These are phyloP conservation scores for Raphanus raphanistrum DNA, from an alignment of 345 rosid genomes.

Conservation along the genomic window DNA sequence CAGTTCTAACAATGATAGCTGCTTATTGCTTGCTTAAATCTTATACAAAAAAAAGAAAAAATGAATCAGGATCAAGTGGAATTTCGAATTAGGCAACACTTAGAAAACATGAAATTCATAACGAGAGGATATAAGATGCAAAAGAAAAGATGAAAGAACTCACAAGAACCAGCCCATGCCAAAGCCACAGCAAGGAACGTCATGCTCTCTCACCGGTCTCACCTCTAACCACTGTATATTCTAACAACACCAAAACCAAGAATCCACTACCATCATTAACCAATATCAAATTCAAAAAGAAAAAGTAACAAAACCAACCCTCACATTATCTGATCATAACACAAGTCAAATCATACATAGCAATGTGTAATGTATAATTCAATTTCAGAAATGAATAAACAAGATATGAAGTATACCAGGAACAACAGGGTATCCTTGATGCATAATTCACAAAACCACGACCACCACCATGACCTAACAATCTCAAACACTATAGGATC, in stretches of 20 bases:
- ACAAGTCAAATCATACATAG: neutral
- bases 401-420: slow-evolving; percentile 23
- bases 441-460: slow-evolving; percentile 31
- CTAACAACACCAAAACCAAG: slow-evolving; percentile 36
- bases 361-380: neutral
- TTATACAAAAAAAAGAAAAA: neutral
- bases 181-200: slow-evolving; percentile 80
- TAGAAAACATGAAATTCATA: neutral
- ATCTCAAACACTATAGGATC: neutral
- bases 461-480: slow-evolving; percentile 30
- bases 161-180: slow-evolving; percentile 93
- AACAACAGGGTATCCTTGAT: slow-evolving; percentile 39
- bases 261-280: neutral
- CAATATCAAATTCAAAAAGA: neutral
- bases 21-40: neutral
- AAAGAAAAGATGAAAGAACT: slow-evolving; percentile 34
- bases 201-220: slow-evolving; percentile 41
- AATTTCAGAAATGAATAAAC: neutral
- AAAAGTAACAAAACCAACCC: neutral
- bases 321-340: neutral
- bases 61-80: too few relatives aligned
- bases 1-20: too few relatives aligned
- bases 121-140: neutral
- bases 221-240: slow-evolving; percentile 66
- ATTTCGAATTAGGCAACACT: neutral